A percentile compares a stretch with the other conserved stretches of the same genome.
phyloP scores from a whole-genome alignment of 208 protist species.

The Acanthamoeba castellanii region DNA sequence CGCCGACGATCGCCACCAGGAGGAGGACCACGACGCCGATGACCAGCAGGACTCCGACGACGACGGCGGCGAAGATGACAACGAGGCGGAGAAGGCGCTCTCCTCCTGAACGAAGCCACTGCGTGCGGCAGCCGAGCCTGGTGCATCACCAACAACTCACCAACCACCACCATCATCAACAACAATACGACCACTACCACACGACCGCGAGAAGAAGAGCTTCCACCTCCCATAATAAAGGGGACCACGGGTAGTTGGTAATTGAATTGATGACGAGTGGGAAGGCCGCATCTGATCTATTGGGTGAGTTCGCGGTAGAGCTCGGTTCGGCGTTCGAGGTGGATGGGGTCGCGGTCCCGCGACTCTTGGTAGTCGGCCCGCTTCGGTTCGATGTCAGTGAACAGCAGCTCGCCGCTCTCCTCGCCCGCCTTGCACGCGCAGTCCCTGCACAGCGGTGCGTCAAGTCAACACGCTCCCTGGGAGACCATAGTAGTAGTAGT shows the following conservation, averaged over 20 bases:
- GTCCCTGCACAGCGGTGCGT: neutral
- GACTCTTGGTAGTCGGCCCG: conserved; percentile 11
- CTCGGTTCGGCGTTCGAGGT: neutral
- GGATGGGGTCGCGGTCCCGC: neutral
- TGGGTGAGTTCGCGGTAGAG: conserved; percentile 5
- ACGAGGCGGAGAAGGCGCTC: neutral
- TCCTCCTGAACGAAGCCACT: neutral
- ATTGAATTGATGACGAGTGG: neutral
- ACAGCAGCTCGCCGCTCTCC: conserved; percentile 18
- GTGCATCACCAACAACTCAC: neutral
- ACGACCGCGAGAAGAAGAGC: neutral
- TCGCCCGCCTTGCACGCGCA: neutral
- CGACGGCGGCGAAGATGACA: neutral
- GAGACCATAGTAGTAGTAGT: neutral
- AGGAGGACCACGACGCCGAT: neutral
- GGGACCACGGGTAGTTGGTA: neutral
- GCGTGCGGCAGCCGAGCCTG: too few species aligned
- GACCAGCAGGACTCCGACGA: too few species aligned
- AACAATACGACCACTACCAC: neutral
- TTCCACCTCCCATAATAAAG: neutral
- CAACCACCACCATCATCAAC: neutral
- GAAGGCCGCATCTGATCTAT: neutral
- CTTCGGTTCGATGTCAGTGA: neutral
- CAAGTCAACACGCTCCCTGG: neutral
- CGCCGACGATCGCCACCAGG: neutral